Base-by-base conservation (phyloP, 2,329 filamentous ascomycete species). In the Talaromyces sp. region DNA sequence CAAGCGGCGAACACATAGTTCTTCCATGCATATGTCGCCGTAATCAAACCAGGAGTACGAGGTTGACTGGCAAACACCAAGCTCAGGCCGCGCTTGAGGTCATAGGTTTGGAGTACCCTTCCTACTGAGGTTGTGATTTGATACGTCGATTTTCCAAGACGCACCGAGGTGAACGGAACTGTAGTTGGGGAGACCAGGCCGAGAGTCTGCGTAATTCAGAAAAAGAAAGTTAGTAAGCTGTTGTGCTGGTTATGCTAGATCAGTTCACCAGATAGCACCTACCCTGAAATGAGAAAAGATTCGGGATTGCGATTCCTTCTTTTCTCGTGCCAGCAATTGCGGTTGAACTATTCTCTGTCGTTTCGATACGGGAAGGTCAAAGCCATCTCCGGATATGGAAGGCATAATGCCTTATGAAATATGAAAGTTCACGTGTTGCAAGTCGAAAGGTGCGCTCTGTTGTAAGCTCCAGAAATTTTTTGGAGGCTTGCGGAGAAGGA, bases 71-170 rank as follows among this genome's bases (percentile, higher is more conserved):
- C 86, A 78, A 99, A 99, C 73, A 98, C 88, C 59, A 99, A 87
- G 72, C 96, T 94, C 67, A 99, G 85, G 56, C 94, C 94, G 72
- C 89, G 88, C 76, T 90, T 92, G 67, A 99, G 82, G 76, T 99
- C 95, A 81, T 99, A 99, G 0, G 95, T 99, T 79, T 99, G 95
- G 56, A 99, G 85, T 66, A 90, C 92, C 72, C 89, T 87, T 68
- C 94, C 95, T 67, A 96, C 91, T 0, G 92, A 98, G 35, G 95
- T 99, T 39, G 95, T 98, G 78, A 99, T 92, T 77, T 99, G 95
- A 75, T 97, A 99, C 3, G 93, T 96, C 0, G 92, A 94, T 79
- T 96, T 97, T 65, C 95, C 95, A 16, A 97, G 84, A 0, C 94
- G 91, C 37, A 96, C 86, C 6, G 90, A 90, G 2, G 94, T 93